Evolutionary conservation across 1,139 yeast genomes (phyloP).

Genomic region (Saccharomyces pastorianus): DNA sequence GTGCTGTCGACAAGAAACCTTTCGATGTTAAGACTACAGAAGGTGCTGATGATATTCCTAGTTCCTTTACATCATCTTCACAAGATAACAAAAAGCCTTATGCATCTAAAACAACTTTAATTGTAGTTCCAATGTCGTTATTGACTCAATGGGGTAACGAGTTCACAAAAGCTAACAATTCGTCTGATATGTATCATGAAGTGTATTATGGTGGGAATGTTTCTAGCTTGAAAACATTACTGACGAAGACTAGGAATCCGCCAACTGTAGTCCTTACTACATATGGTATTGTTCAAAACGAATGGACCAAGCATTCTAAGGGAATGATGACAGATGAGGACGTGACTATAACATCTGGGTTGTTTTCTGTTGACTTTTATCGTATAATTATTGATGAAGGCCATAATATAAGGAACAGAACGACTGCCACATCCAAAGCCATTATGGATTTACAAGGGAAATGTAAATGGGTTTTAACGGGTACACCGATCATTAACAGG

Average conservation of each 20-base stretch:
- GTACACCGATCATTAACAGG: slow-evolving; percentile 88
- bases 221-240: slow-evolving; percentile 36
- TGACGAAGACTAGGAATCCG: slow-evolving; percentile 32
- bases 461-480: slow-evolving; percentile 82
- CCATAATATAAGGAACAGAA: slow-evolving; percentile 76
- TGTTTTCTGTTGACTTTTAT: slow-evolving; percentile 68
- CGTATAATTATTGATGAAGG: slow-evolving; percentile 87
- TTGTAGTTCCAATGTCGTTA: slow-evolving; percentile 87
- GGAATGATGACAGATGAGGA: slow-evolving; percentile 4
- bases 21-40: slow-evolving; percentile 6
- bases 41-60: not conserved
- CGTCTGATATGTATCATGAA: slow-evolving; percentile 38
- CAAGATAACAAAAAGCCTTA: slow-evolving; percentile 32
- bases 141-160: slow-evolving; percentile 88
- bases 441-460: slow-evolving; percentile 56
- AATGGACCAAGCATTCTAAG: slow-evolving; percentile 38
- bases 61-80: not conserved
- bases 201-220: slow-evolving; percentile 71
- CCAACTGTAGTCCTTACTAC: slow-evolving; percentile 78
- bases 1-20: slow-evolving; percentile 10
- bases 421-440: slow-evolving; percentile 75
- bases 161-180: slow-evolving; percentile 50
- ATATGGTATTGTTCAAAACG: slow-evolving; percentile 79
- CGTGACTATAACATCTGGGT: slow-evolving; percentile 35
- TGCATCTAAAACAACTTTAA: slow-evolving; percentile 65